A percentile compares a stretch with the other conserved stretches of the same genome.
These are phyloP conservation scores for Corchorus capsularis DNA, from an alignment of 345 rosid genomes.

Conservation along the genomic window DNA sequence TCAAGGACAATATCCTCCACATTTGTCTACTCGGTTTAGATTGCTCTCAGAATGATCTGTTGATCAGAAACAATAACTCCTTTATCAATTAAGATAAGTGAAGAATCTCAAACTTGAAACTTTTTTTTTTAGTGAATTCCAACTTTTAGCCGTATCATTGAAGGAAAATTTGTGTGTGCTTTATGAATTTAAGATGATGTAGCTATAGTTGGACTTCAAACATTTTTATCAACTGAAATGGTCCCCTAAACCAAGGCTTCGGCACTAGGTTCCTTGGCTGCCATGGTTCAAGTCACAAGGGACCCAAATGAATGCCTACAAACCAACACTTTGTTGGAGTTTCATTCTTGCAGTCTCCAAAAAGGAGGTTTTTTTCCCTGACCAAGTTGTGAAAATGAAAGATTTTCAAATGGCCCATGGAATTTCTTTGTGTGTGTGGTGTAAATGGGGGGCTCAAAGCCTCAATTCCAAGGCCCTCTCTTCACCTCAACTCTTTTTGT, in stretches of 20 bases:
- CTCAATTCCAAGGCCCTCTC: background rate
- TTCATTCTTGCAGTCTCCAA: background rate
- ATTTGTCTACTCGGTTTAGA: no score
- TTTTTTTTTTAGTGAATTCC: no score
- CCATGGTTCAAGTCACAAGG: background rate
- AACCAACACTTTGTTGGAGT: slow-evolving; percentile 7
- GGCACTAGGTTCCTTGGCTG: background rate
- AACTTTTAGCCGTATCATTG: no score
- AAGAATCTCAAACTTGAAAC: no score
- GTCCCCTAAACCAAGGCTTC: background rate
- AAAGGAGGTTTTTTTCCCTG: background rate
- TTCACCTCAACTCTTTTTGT: background rate
- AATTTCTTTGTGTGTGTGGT: background rate
- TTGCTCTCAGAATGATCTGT: no score
- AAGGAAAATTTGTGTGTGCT: background rate
- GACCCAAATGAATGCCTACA: slow-evolving; percentile 7
- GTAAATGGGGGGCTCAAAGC: slow-evolving; percentile 10
- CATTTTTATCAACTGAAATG: background rate
- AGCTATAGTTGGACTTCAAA: background rate
- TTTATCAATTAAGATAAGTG: no score
- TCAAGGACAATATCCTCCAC: no score
- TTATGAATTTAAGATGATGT: background rate
- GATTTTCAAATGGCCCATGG: slow-evolving; percentile 4
- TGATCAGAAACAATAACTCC: no score
- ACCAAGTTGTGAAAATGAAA: slow-evolving; percentile 9